Evolutionary conservation across 2,329 filamentous ascomycete species (phyloP), one percentile per base, ranked within the genome.

Genomic region (Fusarium equiseti): DNA sequence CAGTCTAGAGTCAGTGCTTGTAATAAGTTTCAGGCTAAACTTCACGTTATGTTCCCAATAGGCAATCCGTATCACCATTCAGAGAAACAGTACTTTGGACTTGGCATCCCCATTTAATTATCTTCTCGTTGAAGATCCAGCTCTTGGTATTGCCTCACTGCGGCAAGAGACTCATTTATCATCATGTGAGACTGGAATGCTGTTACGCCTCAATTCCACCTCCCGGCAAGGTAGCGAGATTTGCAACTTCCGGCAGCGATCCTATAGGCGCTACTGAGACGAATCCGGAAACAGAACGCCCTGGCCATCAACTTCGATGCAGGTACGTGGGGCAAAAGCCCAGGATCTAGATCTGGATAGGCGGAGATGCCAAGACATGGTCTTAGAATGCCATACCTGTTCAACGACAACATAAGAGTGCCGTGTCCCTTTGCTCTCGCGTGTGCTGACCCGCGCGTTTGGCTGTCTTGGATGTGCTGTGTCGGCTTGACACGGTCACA

Each of bases 401-500:
- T 16, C 4, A 16, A 16, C 8, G 31, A 8, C 8, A 35, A 35
- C 31, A 35, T 35, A 16, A 35, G 31, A 16, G 31, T 8, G 4
- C 31, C 15, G 31, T 16, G 15, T 8, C 15, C 27, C 31, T 32
- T 32, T 16, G 13, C 15, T 35, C 31, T 35, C 8, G 31, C 15
- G 8, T 5, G 8, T 7, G 15, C 31, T 9, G 31, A 9, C 31
- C 31, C 8, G 31, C 15, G 4, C 4, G 31, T 16, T 35, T 9
- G 31, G 15, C 20, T 22, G 40, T 43, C 20, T 32, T 32, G 40
- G 8, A 13, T 24, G 20, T 15, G n/a, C n/a, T 6, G 13, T 44
- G 3, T n/a, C 20, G 1, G 2, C 7, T 13, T 1, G 29, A 6
- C 12, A 24, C 3, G 0, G 8, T 13, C 0, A 7, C 7, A 7